Evolutionary conservation across 192 early-diverging fungal species (phyloP), one percentile per base, ranked within the genome.

Genomic region (Chytriomyces sp.): DNA sequence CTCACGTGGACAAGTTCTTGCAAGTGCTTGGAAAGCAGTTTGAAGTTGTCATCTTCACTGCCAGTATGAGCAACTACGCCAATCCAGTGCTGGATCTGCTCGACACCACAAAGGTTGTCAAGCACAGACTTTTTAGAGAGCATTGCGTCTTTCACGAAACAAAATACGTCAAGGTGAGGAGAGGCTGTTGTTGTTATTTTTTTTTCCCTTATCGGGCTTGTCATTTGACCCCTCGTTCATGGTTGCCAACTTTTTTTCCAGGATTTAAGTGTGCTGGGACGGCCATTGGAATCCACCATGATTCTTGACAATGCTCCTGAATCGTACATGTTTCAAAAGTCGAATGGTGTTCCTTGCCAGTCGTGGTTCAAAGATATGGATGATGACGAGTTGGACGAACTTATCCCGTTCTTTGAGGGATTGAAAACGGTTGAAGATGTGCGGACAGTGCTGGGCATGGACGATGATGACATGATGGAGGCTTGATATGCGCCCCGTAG

Each of bases 21-120:
- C 85, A 85, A 77, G 79, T 86, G 49, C 89, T 95, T 87, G 94
- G 93, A 45, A 86, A 92, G 82, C 86, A 93, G 64, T 96, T 93
- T 80, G 94, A 95, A 77, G 86, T 95, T 53, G 94, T 94, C 9
- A 90, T 95, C 49, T 95, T 95, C 82, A 96, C 95, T 16, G 95
- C 95, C 24, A 93, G 92, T 84, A 83, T 96, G 64, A 86, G 92
- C 64, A 96, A 91, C 92, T 96, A 96, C 75, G 95, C 95, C 28
- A 94, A 96, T 79, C 94, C 95, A 20, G 94, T 96, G 24, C 82
- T 95, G 35, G 94, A 96, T 75, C 88, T 92, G 77, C 83, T 96
- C 64, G 95, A 96, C 85, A 83, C 87, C 60, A 87, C 85, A 63
- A 85, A 86, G 57, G 94, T 95, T 8, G 88, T 96, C 6, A 91